Evolutionary conservation across 352 stramenopile genomes (phyloP).

Genomic region (Thalassiosira hispida): DNA sequence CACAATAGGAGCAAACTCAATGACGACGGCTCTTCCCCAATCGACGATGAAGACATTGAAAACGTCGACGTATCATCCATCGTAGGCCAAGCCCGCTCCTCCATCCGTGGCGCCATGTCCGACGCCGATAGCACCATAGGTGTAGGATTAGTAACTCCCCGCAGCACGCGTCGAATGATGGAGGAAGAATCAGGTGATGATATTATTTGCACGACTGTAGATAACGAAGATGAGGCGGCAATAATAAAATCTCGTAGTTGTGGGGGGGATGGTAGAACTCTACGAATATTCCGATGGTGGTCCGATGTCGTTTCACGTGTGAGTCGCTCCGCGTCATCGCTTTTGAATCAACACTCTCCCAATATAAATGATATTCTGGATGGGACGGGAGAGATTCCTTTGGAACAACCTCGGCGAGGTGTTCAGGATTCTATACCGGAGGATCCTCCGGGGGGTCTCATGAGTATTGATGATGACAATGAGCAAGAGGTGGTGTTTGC

Average conservation of each 20-base stretch:
- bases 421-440: conserved; percentile 28
- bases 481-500: conserved; percentile 22
- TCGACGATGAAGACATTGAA: conserved; percentile 19
- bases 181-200: background rate
- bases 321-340: conserved; percentile 48
- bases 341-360: conserved; percentile 59
- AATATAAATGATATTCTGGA: conserved; percentile 65
- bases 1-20: conserved; percentile 11
- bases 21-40: background rate
- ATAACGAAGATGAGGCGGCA: conserved; percentile 1
- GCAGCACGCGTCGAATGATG: conserved; percentile 1
- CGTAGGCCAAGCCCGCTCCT: conserved; percentile 22
- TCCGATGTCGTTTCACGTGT: conserved; percentile 42
- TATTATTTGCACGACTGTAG: background rate
- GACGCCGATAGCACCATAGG: conserved; percentile 22
- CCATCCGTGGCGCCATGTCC: conserved; percentile 32
- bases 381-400: conserved; percentile 24
- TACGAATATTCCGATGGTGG: conserved; percentile 42
- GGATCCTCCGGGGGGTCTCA: background rate
- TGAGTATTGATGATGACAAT: background rate
- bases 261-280: background rate
- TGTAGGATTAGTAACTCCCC: background rate
- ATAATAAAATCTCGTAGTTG: background rate
- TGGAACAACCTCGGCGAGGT: conserved; percentile 11
- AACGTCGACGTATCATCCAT: conserved; percentile 36